Evolutionary conservation across 352 stramenopile genomes (phyloP).

Genomic region (Phytophthora fragariae): DNA sequence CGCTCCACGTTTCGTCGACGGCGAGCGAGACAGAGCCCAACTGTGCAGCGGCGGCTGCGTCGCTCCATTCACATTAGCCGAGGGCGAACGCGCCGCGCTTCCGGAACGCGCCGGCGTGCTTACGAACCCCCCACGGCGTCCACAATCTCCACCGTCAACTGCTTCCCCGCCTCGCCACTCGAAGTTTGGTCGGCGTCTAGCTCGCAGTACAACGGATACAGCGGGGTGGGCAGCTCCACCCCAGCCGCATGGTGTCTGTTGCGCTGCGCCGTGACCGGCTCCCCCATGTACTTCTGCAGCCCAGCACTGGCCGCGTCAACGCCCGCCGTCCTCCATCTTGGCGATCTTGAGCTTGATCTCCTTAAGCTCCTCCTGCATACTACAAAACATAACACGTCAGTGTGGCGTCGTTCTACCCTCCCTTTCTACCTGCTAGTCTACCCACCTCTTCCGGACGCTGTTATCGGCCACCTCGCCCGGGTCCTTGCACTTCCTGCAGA

Average conservation of each 20-base stretch:
- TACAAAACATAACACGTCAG: conserved; percentile 17
- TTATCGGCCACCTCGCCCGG: too few species aligned
- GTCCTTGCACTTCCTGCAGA: too few species aligned
- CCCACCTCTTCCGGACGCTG: conserved; percentile 57
- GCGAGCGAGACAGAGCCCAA: conserved; percentile 58
- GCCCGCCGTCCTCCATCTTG: conserved; percentile 50
- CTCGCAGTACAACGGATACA: conserved; percentile 81
- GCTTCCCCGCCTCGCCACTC: conserved; percentile 53
- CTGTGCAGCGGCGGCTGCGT: conserved; percentile 16
- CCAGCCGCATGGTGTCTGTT: conserved; percentile 54
- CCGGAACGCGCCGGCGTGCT: conserved; percentile 25
- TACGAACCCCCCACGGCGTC: conserved; percentile 42
- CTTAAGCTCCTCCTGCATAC: conserved; percentile 67
- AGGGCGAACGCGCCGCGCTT: conserved; percentile 46
- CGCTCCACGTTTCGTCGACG: conserved; percentile 45
- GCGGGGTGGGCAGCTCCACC: conserved; percentile 52
- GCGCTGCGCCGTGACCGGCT: conserved; percentile 50
- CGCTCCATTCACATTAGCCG: conserved; percentile 20
- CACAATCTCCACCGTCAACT: conserved; percentile 64
- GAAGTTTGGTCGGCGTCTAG: conserved; percentile 71
- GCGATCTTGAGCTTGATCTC: conserved; percentile 67
- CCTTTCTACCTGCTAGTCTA: too few species aligned
- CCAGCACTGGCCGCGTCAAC: conserved; percentile 70
- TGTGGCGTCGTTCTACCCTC: too few species aligned
- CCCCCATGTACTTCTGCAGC: conserved; percentile 70